phyloP scores from a whole-genome alignment of 2,329 filamentous ascomycete genomes.

The Ophiognomonia clavigignenti-juglandacearum region DNA sequence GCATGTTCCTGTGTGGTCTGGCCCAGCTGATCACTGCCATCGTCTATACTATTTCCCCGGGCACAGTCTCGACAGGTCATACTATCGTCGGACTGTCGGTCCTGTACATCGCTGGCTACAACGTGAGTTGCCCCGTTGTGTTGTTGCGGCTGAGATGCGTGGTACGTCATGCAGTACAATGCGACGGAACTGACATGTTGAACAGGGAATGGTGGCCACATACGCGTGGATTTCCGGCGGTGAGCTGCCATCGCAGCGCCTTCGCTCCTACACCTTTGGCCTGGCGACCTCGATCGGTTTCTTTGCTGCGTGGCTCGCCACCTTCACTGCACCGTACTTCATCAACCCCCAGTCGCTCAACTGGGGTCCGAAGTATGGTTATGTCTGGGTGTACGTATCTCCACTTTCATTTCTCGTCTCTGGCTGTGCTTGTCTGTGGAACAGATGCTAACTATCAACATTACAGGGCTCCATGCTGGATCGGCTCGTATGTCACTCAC shows the following conservation, averaged over 20 bases:
- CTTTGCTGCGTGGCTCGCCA: constrained; percentile 51
- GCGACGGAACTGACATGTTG: not conserved
- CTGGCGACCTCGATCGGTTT: constrained; percentile 49
- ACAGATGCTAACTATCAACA: too few species aligned
- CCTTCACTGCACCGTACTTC: constrained; percentile 55
- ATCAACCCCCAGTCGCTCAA: constrained; percentile 49
- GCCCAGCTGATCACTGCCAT: constrained; percentile 50
- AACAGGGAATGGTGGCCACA: constrained; percentile 41
- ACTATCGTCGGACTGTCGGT: constrained; percentile 48
- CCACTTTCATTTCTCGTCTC: too few species aligned
- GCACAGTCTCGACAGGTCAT: constrained; percentile 33
- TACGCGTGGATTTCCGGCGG: constrained; percentile 55
- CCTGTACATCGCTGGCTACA: constrained; percentile 50
- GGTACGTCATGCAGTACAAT: too few species aligned
- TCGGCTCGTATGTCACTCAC: constrained; percentile 22
- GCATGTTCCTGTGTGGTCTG: constrained; percentile 46
- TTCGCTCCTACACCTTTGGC: constrained; percentile 53
- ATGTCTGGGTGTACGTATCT: constrained; percentile 53
- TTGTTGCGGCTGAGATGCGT: too few species aligned
- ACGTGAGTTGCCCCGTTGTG: constrained; percentile 24
- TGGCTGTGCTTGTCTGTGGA: too few species aligned
- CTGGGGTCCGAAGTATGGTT: constrained; percentile 55
- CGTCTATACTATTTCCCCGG: constrained; percentile 41
- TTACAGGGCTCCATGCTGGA: constrained; percentile 28
- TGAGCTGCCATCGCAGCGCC: constrained; percentile 51